A percentile compares a stretch with the other conserved stretches of the same genome.
phyloP scores from a whole-genome alignment of 306 rosid species.

The Argentina anserina region DNA sequence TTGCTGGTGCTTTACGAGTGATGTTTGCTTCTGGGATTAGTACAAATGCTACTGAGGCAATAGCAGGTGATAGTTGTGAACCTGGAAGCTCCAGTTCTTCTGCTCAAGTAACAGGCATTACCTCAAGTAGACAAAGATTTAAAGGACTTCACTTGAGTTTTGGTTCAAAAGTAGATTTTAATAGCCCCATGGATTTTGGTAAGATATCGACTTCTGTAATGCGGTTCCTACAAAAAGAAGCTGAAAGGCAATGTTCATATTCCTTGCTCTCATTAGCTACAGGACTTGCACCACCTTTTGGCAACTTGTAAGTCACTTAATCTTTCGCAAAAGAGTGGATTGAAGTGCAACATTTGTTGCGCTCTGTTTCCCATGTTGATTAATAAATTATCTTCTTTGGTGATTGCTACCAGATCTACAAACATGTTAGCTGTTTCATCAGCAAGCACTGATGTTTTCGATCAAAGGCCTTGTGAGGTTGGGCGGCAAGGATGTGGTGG shows the following conservation, averaged over 20 bases:
- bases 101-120: slow-evolving; percentile 40
- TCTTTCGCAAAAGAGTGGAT: slow-evolving; percentile 16
- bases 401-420: slow-evolving; percentile 55
- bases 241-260: slow-evolving; percentile 42
- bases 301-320: slow-evolving; percentile 54
- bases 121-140: slow-evolving; percentile 35
- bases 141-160: slow-evolving; percentile 44
- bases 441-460: slow-evolving; percentile 45
- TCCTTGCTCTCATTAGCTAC: slow-evolving; percentile 66
- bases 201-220: slow-evolving; percentile 48
- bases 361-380: slow-evolving; percentile 2
- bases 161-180: slow-evolving; percentile 36
- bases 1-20: slow-evolving; percentile 55
- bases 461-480: slow-evolving; percentile 60
- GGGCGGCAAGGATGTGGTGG: slow-evolving; percentile 44
- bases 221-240: slow-evolving; percentile 52
- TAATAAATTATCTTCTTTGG: slow-evolving; percentile 17
- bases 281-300: slow-evolving; percentile 71
- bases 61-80: slow-evolving; percentile 38
- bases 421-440: slow-evolving; percentile 52
- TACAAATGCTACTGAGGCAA: slow-evolving; percentile 38
- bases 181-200: slow-evolving; percentile 29
- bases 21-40: slow-evolving; percentile 46
- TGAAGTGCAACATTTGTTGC: neutral
- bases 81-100: slow-evolving; percentile 28